phyloP scores from a whole-genome alignment of 495 filamentous ascomycete genomes.

The Viridothelium virens region DNA sequence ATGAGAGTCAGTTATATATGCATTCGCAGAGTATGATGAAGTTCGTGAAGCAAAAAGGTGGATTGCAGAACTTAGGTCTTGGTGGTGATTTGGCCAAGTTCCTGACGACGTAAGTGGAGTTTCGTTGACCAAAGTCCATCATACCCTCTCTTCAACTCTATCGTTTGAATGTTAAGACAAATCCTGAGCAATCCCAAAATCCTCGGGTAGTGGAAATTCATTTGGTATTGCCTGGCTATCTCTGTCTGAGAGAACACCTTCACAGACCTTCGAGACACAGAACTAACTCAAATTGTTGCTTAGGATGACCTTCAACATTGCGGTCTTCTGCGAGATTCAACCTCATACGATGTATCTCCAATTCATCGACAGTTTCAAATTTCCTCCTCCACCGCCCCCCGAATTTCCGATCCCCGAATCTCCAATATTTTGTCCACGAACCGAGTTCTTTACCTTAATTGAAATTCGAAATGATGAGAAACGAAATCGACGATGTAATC shows the following conservation, averaged over 20 bases:
- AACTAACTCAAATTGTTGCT: conserved; percentile 22
- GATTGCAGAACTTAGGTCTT: conserved; percentile 19
- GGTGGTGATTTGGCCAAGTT: conserved; percentile 19
- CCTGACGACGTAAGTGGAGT: conserved; percentile 17
- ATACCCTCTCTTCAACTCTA: neutral
- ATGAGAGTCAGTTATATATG: conserved; percentile 23
- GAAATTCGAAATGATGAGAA: neutral
- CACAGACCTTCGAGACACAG: conserved; percentile 12
- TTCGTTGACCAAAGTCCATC: neutral
- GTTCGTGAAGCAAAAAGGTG: conserved; percentile 30
- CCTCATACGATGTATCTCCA: conserved; percentile 23
- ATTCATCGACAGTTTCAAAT: conserved; percentile 16
- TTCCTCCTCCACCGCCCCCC: conserved; percentile 13
- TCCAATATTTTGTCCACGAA: conserved; percentile 25
- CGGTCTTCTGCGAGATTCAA: conserved; percentile 24
- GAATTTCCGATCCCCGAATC: conserved; percentile 26
- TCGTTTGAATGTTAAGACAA: no score
- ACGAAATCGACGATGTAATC: conserved; percentile 5
- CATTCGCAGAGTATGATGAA: conserved; percentile 26
- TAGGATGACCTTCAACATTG: conserved; percentile 24
- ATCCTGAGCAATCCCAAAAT: no score
- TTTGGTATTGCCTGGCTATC: no score
- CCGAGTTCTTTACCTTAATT: conserved; percentile 18
- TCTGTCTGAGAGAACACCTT: no score
- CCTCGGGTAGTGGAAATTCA: no score